Evolutionary conservation across 257 asterid genomes (phyloP), one percentile per base, ranked within the genome.

Genomic region (Henckelia pumila): DNA sequence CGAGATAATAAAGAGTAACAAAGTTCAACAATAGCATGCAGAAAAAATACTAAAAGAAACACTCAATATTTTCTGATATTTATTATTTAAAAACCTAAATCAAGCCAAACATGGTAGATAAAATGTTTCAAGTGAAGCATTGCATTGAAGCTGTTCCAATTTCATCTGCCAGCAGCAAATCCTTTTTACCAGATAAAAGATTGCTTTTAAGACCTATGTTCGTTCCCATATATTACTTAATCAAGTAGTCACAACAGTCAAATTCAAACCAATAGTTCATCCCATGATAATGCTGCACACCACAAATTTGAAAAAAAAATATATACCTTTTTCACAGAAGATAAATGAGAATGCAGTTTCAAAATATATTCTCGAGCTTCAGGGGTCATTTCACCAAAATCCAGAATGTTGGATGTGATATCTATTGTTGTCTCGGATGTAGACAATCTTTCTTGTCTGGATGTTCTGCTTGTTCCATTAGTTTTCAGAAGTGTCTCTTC

Each of bases 351-450:
- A 53, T 75, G 90, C 80, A 93, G 73, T 58, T 77, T 82, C 72
- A 81, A 68, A 71, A 93, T 81, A 71, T 89, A 88, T 65, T 84
- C 74, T 44, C 73, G 85, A 76, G 95, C 94, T 82, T 93, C 94
- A 59, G 91, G 88, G 52, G 91, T 79, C 87, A 88, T 85, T 78
- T 86, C 89, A 67, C 88, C 92, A 23, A 88, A 79, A 68, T 84
- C 86, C 6, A 92, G 90, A 67, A 85, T 75, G 67, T 76, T 69
- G 50, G 71, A 59, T 23, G 76, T 76, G 33, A 72, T 44, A 60
- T 84, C 91, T 61, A 69, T 77, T 56, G 69, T 56, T 35, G 66
- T 84, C 74, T 86, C 82, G 56, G 86, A 73, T 60, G 69, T 23
- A 2, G 85, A 69, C 71, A 66, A 73, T 37, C 76, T 73, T 66